phyloP scores from a whole-genome alignment of 73 alveolate genomes.

The Paramecium sexaurelia region DNA sequence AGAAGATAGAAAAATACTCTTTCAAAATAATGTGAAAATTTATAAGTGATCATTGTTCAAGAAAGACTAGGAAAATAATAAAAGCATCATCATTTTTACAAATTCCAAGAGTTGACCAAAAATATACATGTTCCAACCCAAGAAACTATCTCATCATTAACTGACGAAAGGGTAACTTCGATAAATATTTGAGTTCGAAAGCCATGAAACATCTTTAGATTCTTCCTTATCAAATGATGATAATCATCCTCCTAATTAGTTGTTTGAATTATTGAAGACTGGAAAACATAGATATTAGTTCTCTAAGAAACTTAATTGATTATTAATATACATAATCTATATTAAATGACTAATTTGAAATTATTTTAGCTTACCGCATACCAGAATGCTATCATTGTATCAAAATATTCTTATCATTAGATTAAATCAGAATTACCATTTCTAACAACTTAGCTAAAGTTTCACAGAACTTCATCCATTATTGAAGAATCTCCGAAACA shows the following conservation, averaged over 20 bases:
- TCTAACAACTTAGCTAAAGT: neutral
- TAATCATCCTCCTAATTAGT: neutral
- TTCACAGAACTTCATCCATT: neutral
- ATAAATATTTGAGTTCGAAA: slow-evolving; percentile 15
- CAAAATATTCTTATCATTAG: neutral
- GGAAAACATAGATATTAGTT: neutral
- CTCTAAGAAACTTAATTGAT: neutral
- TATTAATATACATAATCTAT: slow-evolving; percentile 13
- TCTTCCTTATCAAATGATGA: slow-evolving; percentile 56
- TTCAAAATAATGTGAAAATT: neutral
- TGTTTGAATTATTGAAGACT: neutral
- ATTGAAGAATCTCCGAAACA: slow-evolving; percentile 14
- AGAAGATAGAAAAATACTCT: neutral
- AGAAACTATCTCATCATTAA: slow-evolving; percentile 50
- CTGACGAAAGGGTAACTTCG: slow-evolving; percentile 20
- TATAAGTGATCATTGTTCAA: neutral
- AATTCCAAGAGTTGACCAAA: neutral
- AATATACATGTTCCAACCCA: neutral
- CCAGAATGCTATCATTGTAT: slow-evolving; percentile 1
- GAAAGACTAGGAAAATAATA: slow-evolving; percentile 19
- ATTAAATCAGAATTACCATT: slow-evolving; percentile 9
- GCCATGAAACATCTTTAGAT: slow-evolving; percentile 40
- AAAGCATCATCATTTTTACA: neutral
- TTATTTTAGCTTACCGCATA: neutral
- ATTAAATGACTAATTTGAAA: slow-evolving; percentile 7